Percentiles rank a stretch among this genome's conserved stretches.
phyloP scores from a whole-genome alignment of 805 yeast species.

The Priceomyces melissophilus region DNA sequence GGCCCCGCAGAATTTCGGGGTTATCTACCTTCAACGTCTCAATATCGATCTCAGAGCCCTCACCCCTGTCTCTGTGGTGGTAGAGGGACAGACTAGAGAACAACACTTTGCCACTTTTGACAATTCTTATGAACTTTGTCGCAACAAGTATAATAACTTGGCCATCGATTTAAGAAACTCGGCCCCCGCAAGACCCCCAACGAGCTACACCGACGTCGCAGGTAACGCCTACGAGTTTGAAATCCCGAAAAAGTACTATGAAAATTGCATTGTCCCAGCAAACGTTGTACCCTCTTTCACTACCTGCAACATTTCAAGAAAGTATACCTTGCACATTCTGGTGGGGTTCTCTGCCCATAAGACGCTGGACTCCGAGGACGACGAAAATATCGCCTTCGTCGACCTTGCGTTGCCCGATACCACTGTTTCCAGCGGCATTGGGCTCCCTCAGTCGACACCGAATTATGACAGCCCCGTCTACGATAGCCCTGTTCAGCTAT shows the following conservation, averaged over 20 bases:
- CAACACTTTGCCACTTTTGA: conserved; percentile 26
- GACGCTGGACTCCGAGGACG: conserved; percentile 19
- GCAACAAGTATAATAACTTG: conserved; percentile 31
- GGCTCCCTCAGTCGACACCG: conserved; percentile 6
- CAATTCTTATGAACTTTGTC: conserved; percentile 24
- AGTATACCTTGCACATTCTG: conserved; percentile 15
- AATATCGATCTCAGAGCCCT: conserved; percentile 26
- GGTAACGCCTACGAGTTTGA: conserved; percentile 35
- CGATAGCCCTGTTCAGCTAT: no score
- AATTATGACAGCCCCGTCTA: no score
- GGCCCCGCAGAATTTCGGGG: conserved; percentile 38
- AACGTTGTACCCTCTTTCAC: conserved; percentile 51
- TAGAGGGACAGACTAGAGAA: conserved; percentile 18
- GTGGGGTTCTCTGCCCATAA: conserved; percentile 26
- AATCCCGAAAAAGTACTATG: conserved; percentile 37
- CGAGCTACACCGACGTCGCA: conserved; percentile 15
- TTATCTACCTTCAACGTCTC: conserved; percentile 41
- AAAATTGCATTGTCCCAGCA: conserved; percentile 44
- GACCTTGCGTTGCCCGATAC: conserved; percentile 31
- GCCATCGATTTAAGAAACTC: conserved; percentile 39
- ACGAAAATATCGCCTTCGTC: conserved; percentile 21
- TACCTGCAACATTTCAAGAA: conserved; percentile 52
- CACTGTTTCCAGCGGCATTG: conserved; percentile 31
- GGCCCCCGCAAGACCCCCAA: conserved; percentile 21
- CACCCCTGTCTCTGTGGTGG: conserved; percentile 23